Evolutionary conservation across 2,329 filamentous ascomycete genomes (phyloP).

Genomic region (Aspergillus sp.): DNA sequence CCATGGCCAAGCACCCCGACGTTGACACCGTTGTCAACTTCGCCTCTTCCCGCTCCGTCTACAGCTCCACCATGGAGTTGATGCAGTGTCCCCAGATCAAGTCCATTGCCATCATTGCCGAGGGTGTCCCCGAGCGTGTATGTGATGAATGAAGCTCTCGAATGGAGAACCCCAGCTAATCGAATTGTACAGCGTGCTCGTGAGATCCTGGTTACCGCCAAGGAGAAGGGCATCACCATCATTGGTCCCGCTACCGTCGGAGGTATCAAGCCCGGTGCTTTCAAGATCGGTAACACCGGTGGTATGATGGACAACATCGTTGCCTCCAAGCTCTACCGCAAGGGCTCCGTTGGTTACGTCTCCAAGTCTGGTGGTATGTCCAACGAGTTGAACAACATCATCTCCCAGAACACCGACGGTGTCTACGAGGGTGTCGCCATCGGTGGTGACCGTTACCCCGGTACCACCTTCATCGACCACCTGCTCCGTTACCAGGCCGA

Average conservation of each 20-base stretch:
- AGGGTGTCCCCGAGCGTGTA: conserved; percentile 97
- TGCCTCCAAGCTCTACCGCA: conserved; percentile 98
- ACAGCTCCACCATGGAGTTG: conserved; percentile 96
- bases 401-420: conserved; percentile 92
- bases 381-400: conserved; percentile 99
- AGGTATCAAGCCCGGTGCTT: conserved; percentile 98
- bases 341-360: conserved; percentile 97
- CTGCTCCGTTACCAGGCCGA: conserved; percentile 94
- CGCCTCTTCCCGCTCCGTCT: conserved; percentile 96
- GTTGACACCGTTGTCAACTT: conserved; percentile 99
- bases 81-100: conserved; percentile 97
- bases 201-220: conserved; percentile 93
- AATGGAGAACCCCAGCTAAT: conserved; percentile 6
- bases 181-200: conserved; percentile 73
- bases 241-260: conserved; percentile 97
- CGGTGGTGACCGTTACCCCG: conserved; percentile 97
- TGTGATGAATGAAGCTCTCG: conserved; percentile 23
- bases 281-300: conserved; percentile 99
- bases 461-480: conserved; percentile 99
- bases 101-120: conserved; percentile 98
- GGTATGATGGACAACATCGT: conserved; percentile 99
- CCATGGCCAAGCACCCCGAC: conserved; percentile 92
- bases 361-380: conserved; percentile 99
- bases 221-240: conserved; percentile 99
- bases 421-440: conserved; percentile 99